A percentile compares a stretch with the other conserved stretches of the same genome.
These are phyloP conservation scores for Pyrenochaeta sp. DNA, from an alignment of 2,329 filamentous ascomycete species.

Conservation along the genomic window DNA sequence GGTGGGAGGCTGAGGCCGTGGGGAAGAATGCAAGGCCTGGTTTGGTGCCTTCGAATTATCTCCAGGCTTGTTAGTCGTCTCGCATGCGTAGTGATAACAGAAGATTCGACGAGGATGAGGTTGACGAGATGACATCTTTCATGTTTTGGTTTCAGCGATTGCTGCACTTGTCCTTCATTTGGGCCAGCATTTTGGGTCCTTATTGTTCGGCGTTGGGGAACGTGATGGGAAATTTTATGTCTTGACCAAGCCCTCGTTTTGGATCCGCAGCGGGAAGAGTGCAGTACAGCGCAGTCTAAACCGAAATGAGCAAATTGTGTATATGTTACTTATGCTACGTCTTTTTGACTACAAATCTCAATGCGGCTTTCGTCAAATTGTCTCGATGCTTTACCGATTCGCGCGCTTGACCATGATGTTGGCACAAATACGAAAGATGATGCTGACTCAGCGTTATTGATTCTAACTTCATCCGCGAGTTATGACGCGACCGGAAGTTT, in stretches of 20 bases:
- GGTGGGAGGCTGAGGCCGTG: slow-evolving; percentile 98
- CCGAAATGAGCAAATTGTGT: not conserved
- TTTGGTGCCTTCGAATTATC: slow-evolving; percentile 72
- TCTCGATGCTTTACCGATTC: too few relatives aligned
- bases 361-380: not conserved
- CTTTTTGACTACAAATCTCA: not conserved
- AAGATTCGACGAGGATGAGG: not conserved
- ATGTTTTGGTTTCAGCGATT: not conserved
- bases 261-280: not conserved
- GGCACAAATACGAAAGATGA: not conserved
- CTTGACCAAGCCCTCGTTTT: not conserved
- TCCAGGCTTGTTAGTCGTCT: slow-evolving; percentile 61
- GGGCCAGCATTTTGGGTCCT: not conserved
- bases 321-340: not conserved
- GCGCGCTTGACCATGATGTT: too few relatives aligned
- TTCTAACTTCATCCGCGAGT: not conserved
- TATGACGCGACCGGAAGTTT: not conserved
- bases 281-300: not conserved
- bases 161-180: not conserved
- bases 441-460: not conserved
- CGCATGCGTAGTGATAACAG: not conserved
- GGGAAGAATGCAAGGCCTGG: slow-evolving; percentile 65
- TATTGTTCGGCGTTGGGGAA: not conserved
- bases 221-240: not conserved
- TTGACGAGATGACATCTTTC: not conserved